Evolutionary conservation across 176 grass and related monocot species (phyloP), one percentile per base, ranked within the genome.

Genomic region (Phyllostachys edulis): DNA sequence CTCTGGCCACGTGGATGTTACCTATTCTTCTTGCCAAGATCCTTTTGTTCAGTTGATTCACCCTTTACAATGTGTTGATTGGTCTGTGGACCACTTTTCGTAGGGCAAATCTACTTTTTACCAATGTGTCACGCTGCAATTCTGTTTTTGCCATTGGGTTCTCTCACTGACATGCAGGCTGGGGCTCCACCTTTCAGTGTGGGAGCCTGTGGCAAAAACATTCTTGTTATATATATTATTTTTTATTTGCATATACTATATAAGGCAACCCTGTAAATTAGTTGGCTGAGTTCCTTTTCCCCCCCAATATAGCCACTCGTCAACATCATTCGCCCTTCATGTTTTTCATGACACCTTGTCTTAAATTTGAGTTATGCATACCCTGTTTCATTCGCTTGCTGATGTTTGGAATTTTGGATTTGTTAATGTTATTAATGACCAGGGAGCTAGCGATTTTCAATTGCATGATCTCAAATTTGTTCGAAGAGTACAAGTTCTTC

Each of bases 401-500:
- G 15, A 81, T 79, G 59, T 47, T 46, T 73, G 29, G 4, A 55
- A 66, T 65, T 29, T 63, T 69, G 26, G 4, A 74, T 82, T 74
- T 29, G n/a, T 52, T 74, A 39, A 77, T 72, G 42, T 80, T 82
- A 61, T 81, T 27, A 83, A 67, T 87, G 27, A 86, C 54, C 85
- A 97, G 96, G 89, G 96, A 98, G 68, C 76, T 77, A 67, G 73
- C 67, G 41, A 90, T 98, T 73, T 95, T 91, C 75, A 90, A 90
- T 49, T 95, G 87, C 79, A 91, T 98, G 90, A 93, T 98, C 80
- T 84, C 82, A 77, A 98, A 98, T 78, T 61, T 98, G 56, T 98
- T 98, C 67, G 96, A 98, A 82, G 96, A 98, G 78, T 95, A 92
- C 89, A 95, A 98, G 85, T 98, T 93, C 91, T 98, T 95, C 62